Evolutionary conservation across 495 filamentous ascomycete genomes (phyloP).

Genomic region (Hypoxylon lienhwacheense): DNA sequence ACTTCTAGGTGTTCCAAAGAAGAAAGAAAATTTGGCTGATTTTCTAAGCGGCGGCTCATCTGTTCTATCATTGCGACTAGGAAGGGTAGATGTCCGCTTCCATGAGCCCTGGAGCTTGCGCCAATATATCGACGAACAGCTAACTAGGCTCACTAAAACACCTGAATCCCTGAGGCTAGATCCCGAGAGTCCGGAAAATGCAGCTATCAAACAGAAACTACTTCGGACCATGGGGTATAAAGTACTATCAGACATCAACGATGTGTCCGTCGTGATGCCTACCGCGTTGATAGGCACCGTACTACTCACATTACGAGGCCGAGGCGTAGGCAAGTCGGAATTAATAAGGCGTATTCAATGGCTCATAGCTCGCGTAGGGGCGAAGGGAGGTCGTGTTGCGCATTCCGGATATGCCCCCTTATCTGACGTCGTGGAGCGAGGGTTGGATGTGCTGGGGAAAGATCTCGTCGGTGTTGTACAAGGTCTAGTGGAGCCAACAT

Average conservation of each 20-base stretch:
- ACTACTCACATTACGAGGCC: conserved; percentile 84
- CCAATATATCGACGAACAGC: conserved; percentile 75
- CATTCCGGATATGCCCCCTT: conserved; percentile 84
- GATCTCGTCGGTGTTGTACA: conserved; percentile 79
- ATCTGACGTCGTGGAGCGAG: conserved; percentile 80
- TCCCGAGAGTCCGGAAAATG: conserved; percentile 47
- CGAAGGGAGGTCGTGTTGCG: conserved; percentile 86
- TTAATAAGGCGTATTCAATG: conserved; percentile 86
- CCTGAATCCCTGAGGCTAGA: conserved; percentile 46
- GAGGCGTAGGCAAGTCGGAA: conserved; percentile 86
- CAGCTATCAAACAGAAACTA: conserved; percentile 58
- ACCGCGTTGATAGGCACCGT: conserved; percentile 94
- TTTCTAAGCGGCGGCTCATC: conserved; percentile 83
- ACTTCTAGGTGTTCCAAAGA: conserved; percentile 89
- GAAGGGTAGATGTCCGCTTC: conserved; percentile 92
- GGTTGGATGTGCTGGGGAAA: conserved; percentile 85
- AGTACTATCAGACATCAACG: conserved; percentile 90
- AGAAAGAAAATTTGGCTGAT: conserved; percentile 87
- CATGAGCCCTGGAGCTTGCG: conserved; percentile 91
- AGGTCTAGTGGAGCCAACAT: conserved; percentile 83
- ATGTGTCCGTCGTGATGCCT: conserved; percentile 96
- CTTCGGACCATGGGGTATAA: conserved; percentile 85
- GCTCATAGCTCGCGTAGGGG: conserved; percentile 79
- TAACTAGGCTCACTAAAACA: conserved; percentile 50
- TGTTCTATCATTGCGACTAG: conserved; percentile 82